These are phyloP conservation scores for carrot (Daucus carota) DNA, from an alignment of 129 eudicot genomes.

Conservation along the genomic window DNA sequence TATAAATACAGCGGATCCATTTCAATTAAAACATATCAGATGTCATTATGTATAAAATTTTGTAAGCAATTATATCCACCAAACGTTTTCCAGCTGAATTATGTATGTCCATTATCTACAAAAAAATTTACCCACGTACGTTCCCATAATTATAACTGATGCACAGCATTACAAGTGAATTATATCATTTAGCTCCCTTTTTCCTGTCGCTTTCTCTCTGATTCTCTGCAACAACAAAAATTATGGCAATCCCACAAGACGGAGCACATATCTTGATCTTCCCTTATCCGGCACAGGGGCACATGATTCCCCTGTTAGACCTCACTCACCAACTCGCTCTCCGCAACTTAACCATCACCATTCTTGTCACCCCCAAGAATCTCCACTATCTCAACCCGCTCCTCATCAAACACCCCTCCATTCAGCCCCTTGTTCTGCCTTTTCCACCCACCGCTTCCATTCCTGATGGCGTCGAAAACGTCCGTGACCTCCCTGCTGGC, in stretches of 20 bases:
- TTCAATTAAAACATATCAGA: no score
- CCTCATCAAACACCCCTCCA: conserved; percentile 40
- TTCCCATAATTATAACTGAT: no score
- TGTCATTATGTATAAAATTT: no score
- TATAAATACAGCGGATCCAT: no score
- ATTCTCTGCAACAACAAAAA: neutral
- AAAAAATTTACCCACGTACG: no score
- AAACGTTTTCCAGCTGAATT: no score
- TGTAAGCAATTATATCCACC: no score
- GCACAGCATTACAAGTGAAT: no score
- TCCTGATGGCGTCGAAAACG: conserved; percentile 63
- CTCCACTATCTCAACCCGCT: conserved; percentile 34
- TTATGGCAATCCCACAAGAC: conserved; percentile 15
- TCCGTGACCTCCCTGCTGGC: conserved; percentile 39
- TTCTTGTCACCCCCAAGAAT: conserved; percentile 56
- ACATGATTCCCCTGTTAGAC: conserved; percentile 59
- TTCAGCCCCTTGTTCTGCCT: conserved; percentile 55
- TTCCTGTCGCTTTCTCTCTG: no score
- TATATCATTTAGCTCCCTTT: no score
- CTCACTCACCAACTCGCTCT: conserved; percentile 44
- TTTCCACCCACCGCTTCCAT: conserved; percentile 44
- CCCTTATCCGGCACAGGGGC: conserved; percentile 85
- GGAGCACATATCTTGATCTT: conserved; percentile 50
- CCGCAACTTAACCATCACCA: conserved; percentile 39
- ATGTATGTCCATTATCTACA: no score